Evolutionary conservation across 805 yeast species (phyloP).

Genomic region (Ogataea trehalophila): DNA sequence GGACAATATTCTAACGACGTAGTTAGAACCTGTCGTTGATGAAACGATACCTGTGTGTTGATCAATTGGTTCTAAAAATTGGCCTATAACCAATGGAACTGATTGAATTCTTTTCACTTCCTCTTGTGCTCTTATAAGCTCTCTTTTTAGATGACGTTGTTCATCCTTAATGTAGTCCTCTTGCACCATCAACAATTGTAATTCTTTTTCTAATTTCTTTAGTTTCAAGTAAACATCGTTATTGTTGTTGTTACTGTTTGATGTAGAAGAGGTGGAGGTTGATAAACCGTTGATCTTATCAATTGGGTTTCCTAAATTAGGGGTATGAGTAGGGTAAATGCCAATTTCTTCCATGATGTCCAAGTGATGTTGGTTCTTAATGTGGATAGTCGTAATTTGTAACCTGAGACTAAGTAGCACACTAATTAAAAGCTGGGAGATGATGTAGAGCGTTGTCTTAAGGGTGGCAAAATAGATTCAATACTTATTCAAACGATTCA

Average conservation of each 20-base stretch:
- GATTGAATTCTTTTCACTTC: constrained; percentile 97
- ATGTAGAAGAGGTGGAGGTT: constrained; percentile 23
- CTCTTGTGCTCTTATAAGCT: constrained; percentile 93
- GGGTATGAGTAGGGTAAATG: constrained; percentile 33
- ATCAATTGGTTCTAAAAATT: constrained; percentile 95
- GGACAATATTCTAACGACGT: constrained; percentile 90
- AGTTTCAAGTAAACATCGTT: constrained; percentile 75
- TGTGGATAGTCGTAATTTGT: not conserved
- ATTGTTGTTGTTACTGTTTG: constrained; percentile 22
- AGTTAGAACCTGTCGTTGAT: constrained; percentile 95
- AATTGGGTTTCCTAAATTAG: constrained; percentile 23
- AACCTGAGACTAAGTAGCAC: not conserved
- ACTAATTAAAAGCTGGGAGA: not conserved
- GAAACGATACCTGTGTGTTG: constrained; percentile 95
- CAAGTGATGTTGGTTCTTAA: too few species aligned
- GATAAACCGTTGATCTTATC: constrained; percentile 14
- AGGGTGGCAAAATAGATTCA: constrained; percentile 13
- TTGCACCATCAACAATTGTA: constrained; percentile 78
- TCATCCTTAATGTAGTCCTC: constrained; percentile 98
- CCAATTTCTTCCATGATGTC: constrained; percentile 59
- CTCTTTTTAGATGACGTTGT: constrained; percentile 93
- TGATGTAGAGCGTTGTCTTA: not conserved
- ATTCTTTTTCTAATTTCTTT: constrained; percentile 86
- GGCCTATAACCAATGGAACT: constrained; percentile 97
- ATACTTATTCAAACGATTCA: not conserved